Conservation (phyloP, 306 rosid genomes). For the Trifolium repens region DNA sequence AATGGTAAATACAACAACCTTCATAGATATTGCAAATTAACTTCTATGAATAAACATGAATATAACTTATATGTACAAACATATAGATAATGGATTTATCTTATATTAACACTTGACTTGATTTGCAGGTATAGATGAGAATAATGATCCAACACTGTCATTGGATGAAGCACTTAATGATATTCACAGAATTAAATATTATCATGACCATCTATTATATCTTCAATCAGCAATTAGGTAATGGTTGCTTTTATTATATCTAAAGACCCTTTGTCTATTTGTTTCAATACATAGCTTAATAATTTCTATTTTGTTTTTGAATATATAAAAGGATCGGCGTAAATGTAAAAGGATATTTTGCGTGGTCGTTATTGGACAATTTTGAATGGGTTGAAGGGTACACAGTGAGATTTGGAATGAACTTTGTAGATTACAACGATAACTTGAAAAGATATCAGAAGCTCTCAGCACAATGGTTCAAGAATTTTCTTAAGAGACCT, state of each 20-base stretch:
- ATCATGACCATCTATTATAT: constrained; percentile 54
- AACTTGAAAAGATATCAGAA: constrained; percentile 51
- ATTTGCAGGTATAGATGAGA: constrained; percentile 59
- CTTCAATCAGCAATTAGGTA: constrained; percentile 57
- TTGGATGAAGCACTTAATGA: constrained; percentile 54
- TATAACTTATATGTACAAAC: background rate
- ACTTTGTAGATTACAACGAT: constrained; percentile 54
- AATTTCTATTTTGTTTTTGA: background rate
- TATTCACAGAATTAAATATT: constrained; percentile 51
- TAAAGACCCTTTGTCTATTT: background rate
- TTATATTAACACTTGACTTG: background rate
- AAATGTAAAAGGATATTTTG: constrained; percentile 62
- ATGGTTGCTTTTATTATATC: constrained; percentile 3
- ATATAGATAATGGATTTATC: background rate
- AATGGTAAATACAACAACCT: constrained; percentile 50
- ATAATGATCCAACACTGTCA: constrained; percentile 48
- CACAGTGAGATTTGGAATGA: constrained; percentile 55
- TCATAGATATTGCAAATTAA: background rate
- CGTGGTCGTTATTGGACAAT: constrained; percentile 71
- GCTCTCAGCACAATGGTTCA: constrained; percentile 64
- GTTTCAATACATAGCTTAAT: background rate
- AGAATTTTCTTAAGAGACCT: constrained; percentile 44
- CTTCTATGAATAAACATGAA: background rate
- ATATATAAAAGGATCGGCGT: constrained; percentile 46
- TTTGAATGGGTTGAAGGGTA: constrained; percentile 64